Conservation (phyloP, 805 yeast species). For the Priceomyces haplophilus region DNA sequence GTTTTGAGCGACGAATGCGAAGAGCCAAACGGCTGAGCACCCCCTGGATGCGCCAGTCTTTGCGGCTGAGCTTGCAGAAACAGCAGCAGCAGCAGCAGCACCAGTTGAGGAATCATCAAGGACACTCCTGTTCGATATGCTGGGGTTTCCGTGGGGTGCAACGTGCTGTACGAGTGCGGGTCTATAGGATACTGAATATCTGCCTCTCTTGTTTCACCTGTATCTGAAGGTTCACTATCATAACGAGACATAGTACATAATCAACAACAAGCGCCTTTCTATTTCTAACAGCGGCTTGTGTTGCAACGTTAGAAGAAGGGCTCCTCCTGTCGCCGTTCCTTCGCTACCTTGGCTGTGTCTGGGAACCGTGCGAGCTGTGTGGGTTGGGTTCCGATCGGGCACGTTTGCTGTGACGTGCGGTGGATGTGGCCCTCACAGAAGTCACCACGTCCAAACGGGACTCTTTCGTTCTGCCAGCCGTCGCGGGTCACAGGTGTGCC, state of each 20-base stretch:
- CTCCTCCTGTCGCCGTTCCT: no score
- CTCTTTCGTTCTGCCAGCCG: no score
- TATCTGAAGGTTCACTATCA: slow-evolving; percentile 1
- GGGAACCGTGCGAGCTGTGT: no score
- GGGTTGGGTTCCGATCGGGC: no score
- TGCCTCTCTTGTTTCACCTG: slow-evolving; percentile 1
- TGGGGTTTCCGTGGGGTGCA: not conserved
- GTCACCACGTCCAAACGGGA: no score
- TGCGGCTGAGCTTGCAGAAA: not conserved
- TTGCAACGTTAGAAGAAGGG: no score
- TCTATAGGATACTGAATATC: not conserved
- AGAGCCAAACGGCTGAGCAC: not conserved
- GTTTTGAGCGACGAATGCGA: not conserved
- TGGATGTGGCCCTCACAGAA: no score
- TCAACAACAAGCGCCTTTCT: not conserved
- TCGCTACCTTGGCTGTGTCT: no score
- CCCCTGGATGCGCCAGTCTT: not conserved
- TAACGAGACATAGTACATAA: slow-evolving; percentile 1
- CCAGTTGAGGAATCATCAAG: not conserved
- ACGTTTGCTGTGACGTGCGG: no score
- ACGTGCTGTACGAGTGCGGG: not conserved
- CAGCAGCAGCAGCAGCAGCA: not conserved
- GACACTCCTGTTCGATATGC: not conserved
- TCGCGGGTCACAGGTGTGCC: no score
- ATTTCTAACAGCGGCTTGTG: not conserved